A percentile compares a stretch with the other conserved stretches of the same genome.
Conservation (phyloP, 306 rosid genomes). For the Castanea mollissima region DNA sequence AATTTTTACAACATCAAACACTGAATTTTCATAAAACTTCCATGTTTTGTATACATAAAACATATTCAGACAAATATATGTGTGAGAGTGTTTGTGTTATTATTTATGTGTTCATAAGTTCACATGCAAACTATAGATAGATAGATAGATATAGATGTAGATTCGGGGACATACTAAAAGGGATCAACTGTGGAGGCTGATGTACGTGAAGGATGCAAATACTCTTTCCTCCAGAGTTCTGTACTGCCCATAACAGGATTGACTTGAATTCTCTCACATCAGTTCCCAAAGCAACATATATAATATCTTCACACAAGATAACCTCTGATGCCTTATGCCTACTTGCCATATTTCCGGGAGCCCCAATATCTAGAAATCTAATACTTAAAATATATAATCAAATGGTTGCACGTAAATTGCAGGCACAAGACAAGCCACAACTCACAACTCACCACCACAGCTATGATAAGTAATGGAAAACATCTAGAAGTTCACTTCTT, state of each 20-base stretch:
- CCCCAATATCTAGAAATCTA: neutral
- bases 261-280: constrained; percentile 55
- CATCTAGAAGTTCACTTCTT: constrained; percentile 8
- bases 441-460: constrained; percentile 24
- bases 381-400: too few species aligned
- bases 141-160: too few species aligned
- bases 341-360: constrained; percentile 32
- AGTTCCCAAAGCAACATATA: constrained; percentile 73
- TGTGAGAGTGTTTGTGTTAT: too few species aligned
- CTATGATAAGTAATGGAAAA: constrained; percentile 30
- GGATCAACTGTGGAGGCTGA: constrained; percentile 64
- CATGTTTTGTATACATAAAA: neutral
- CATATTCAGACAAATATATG: too few species aligned
- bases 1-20: too few species aligned
- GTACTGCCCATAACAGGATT: constrained; percentile 65
- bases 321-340: constrained; percentile 33
- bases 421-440: too few species aligned
- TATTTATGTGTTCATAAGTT: neutral
- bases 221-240: constrained; percentile 68
- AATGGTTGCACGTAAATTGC: too few species aligned
- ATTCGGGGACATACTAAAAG: constrained; percentile 57
- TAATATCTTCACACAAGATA: constrained; percentile 28
- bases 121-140: too few species aligned
- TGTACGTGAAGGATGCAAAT: constrained; percentile 67
- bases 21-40: neutral